These are phyloP conservation scores for Penicillium sp. DNA, from an alignment of 2,329 filamentous ascomycete species.

Conservation along the genomic window DNA sequence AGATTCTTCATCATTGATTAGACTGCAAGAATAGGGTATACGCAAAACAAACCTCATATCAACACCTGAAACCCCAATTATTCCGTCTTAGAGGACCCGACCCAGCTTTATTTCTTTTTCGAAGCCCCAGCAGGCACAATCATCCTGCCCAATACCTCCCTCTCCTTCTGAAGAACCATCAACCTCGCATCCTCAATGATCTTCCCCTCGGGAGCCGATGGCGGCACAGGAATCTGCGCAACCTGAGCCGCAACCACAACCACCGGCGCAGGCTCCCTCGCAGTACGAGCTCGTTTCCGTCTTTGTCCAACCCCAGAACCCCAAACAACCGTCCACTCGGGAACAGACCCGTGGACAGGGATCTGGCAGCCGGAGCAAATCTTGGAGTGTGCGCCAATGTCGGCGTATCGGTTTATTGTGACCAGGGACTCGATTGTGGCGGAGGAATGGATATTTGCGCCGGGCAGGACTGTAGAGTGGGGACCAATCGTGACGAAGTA, in stretches of 20 bases:
- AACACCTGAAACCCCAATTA: background rate
- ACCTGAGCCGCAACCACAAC: constrained; percentile 27
- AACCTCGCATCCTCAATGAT: constrained; percentile 68
- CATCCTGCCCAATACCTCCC: constrained; percentile 70
- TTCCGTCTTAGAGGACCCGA: background rate
- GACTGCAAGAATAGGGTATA: constrained; percentile 3
- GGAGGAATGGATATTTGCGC: constrained; percentile 47
- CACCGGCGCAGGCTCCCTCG: constrained; percentile 26
- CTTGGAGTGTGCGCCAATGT: constrained; percentile 66
- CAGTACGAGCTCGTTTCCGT: constrained; percentile 47
- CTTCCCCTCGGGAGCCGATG: constrained; percentile 57
- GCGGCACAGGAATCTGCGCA: constrained; percentile 26
- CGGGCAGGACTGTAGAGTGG: constrained; percentile 44
- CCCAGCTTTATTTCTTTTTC: constrained; percentile 37
- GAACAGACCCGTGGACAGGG: constrained; percentile 62
- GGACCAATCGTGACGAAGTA: constrained; percentile 49
- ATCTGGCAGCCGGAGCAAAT: constrained; percentile 70
- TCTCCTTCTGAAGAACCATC: constrained; percentile 69
- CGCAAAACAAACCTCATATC: background rate
- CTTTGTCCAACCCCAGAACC: constrained; percentile 61
- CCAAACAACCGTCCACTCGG: constrained; percentile 73
- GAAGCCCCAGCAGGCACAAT: constrained; percentile 52
- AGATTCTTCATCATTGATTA: background rate
- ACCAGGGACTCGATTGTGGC: constrained; percentile 55
- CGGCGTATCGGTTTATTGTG: constrained; percentile 41